Evolutionary conservation across 2,329 filamentous ascomycete genomes (phyloP).

Genomic region (Penicillium sp.): DNA sequence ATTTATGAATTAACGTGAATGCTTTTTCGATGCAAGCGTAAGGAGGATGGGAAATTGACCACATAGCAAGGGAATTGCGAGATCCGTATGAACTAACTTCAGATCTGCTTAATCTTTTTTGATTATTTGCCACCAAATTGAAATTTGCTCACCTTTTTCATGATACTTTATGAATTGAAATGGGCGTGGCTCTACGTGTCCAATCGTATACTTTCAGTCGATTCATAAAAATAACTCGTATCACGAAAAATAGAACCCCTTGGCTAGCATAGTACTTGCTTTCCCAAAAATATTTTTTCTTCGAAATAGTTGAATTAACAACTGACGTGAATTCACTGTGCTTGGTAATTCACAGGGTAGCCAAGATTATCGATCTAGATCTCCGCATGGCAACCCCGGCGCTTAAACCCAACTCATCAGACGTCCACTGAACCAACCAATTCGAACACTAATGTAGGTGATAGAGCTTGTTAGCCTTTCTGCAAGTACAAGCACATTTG

Average conservation of each 20-base stretch:
- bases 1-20: neutral
- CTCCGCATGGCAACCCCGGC: neutral
- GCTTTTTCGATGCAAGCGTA: neutral
- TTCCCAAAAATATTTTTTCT: too few relatives aligned
- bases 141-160: neutral
- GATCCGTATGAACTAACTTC: neutral
- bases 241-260: too few relatives aligned
- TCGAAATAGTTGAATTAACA: too few relatives aligned
- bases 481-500: neutral
- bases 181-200: too few relatives aligned
- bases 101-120: neutral
- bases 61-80: neutral
- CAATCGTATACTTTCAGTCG: too few relatives aligned
- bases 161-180: neutral
- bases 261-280: too few relatives aligned
- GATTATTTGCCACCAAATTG: neutral
- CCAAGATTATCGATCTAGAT: neutral
- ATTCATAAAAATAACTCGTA: too few relatives aligned
- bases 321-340: too few relatives aligned
- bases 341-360: neutral
- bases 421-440: neutral
- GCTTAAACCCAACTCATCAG: neutral
- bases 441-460: neutral
- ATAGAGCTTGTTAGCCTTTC: neutral
- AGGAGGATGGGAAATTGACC: neutral